Conservation (phyloP, 257 asterid genomes). For the Coffea eugenioides region DNA sequence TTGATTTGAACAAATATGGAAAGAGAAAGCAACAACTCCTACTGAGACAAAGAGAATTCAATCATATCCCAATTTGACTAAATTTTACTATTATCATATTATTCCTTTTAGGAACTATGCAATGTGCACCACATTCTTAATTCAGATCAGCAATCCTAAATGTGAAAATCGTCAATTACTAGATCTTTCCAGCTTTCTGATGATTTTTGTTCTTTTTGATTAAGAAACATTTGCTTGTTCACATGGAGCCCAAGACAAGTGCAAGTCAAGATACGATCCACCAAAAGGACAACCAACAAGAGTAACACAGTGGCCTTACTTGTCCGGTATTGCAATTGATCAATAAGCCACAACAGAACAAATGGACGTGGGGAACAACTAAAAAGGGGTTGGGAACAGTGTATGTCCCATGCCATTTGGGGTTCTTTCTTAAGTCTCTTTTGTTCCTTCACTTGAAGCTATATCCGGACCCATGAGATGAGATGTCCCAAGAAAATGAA, state of each 20-base stretch:
- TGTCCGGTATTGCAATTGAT: conserved; percentile 26
- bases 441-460: conserved; percentile 19
- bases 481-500: conserved; percentile 4
- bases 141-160: background rate
- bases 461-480: background rate
- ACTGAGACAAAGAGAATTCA: background rate
- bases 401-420: conserved; percentile 27
- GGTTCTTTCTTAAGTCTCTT: conserved; percentile 21
- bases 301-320: conserved; percentile 29
- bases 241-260: conserved; percentile 44
- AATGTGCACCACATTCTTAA: background rate
- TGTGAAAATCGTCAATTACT: background rate
- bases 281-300: conserved; percentile 34
- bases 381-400: conserved; percentile 22
- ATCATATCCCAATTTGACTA: background rate
- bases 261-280: conserved; percentile 31
- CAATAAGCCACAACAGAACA: conserved; percentile 11
- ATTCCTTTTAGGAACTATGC: background rate
- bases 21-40: background rate
- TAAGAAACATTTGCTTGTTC: conserved; percentile 7
- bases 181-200: conserved; percentile 32
- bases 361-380: conserved; percentile 27
- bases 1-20: conserved; percentile 1
- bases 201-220: conserved; percentile 20
- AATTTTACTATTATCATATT: background rate